Evolutionary conservation across 805 yeast genomes (phyloP).

Genomic region (Starmerella ratchasimensis): DNA sequence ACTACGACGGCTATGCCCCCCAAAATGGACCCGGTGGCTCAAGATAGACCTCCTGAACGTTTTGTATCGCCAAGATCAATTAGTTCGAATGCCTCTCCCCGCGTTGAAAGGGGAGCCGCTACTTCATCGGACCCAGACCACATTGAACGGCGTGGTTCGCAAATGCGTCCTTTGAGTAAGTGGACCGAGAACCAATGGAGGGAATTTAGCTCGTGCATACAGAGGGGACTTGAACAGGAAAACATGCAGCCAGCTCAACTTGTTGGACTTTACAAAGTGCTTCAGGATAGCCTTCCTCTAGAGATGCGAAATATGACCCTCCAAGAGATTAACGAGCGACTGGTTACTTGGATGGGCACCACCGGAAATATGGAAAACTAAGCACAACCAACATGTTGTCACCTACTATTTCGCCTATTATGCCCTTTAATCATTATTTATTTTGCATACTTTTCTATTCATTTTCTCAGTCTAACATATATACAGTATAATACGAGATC

Average conservation of each 20-base stretch:
- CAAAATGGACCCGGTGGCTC: too few relatives aligned
- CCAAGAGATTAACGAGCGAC: constrained; percentile 6
- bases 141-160: not conserved
- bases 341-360: constrained; percentile 7
- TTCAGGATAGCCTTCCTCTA: constrained; percentile 5
- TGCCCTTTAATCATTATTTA: too few relatives aligned
- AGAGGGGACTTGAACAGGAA: constrained; percentile 1
- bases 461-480: not conserved
- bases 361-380: not conserved
- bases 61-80: too few relatives aligned
- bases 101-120: too few relatives aligned
- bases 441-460: not conserved
- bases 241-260: not conserved
- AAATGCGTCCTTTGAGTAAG: not conserved
- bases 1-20: too few relatives aligned
- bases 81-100: too few relatives aligned
- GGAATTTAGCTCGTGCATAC: constrained; percentile 5
- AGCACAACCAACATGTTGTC: not conserved
- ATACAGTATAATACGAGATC: not conserved
- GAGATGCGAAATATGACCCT: constrained; percentile 9
- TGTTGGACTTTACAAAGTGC: not conserved
- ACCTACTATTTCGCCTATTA: not conserved
- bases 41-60: too few relatives aligned
- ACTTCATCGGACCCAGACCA: too few relatives aligned
- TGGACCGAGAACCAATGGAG: constrained; percentile 15